Conservation (phyloP, 345 rosid genomes). For the Dovyalis caffra region DNA sequence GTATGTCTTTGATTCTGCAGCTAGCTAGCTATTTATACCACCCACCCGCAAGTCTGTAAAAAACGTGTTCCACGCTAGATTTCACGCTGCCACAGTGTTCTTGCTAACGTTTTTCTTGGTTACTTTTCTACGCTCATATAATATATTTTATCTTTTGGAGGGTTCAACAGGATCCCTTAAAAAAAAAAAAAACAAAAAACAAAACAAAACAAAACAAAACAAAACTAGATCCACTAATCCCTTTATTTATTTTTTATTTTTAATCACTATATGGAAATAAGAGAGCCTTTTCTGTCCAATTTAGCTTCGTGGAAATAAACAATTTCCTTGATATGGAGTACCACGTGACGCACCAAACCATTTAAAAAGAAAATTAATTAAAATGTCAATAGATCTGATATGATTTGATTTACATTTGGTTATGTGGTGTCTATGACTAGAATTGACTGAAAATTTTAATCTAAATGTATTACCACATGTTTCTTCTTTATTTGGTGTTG, state of each 20-base stretch:
- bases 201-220: no score
- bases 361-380: no score
- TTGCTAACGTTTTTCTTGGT: neutral
- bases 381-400: neutral
- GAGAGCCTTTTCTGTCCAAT: neutral
- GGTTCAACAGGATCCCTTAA: no score
- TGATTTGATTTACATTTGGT: no score
- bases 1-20: neutral
- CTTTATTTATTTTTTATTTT: no score
- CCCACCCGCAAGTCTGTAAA: neutral
- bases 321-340: neutral
- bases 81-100: no score
- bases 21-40: slow-evolving; percentile 15
- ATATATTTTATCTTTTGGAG: neutral
- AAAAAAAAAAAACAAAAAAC: no score
- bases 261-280: neutral
- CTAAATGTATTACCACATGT: no score
- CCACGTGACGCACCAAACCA: neutral
- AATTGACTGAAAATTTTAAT: no score
- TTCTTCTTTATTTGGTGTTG: no score
- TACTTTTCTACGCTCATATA: neutral
- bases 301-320: no score
- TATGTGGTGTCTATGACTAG: neutral
- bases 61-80: slow-evolving; percentile 26
- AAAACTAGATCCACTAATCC: neutral